Conservation (phyloP, 192 early-diverging fungal species). For the Coemansia sp. region DNA sequence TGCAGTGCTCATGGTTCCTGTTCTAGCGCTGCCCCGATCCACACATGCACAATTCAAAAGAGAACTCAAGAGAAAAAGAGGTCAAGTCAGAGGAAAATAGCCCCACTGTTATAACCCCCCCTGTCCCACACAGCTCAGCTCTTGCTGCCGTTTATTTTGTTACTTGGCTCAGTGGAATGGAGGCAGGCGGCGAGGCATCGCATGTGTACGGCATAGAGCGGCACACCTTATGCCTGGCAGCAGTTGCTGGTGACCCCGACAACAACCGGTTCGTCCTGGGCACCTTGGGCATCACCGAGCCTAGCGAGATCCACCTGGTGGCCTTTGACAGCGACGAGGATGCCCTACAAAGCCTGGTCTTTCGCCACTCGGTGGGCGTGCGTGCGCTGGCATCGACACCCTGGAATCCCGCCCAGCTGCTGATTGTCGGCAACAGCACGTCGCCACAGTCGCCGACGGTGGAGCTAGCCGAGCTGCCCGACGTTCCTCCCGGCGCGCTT, state of each 20-base stretch:
- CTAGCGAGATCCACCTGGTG: conserved; percentile 36
- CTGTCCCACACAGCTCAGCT: too few relatives aligned
- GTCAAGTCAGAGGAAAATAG: too few relatives aligned
- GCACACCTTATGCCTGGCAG: conserved; percentile 31
- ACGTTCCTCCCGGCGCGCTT: background rate
- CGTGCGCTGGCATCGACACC: conserved; percentile 17
- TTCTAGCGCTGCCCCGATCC: background rate
- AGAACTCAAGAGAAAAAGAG: background rate
- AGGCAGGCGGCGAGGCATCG: conserved; percentile 15
- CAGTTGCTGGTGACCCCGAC: conserved; percentile 3
- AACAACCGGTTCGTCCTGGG: conserved; percentile 32
- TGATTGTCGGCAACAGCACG: conserved; percentile 8
- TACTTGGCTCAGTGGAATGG: conserved; percentile 2
- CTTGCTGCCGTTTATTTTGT: background rate
- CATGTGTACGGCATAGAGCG: conserved; percentile 47
- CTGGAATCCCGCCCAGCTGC: conserved; percentile 13
- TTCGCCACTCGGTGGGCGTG: conserved; percentile 16
- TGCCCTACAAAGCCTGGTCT: conserved; percentile 9
- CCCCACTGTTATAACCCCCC: too few relatives aligned
- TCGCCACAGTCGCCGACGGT: background rate
- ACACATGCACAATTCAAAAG: background rate
- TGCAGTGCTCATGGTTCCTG: conserved; percentile 16
- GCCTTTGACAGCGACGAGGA: conserved; percentile 31
- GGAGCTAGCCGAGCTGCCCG: conserved; percentile 14
- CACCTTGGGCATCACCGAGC: conserved; percentile 34